Conservation (phyloP, 2,329 filamentous ascomycete species). For the Macroventuria anomochaeta region DNA sequence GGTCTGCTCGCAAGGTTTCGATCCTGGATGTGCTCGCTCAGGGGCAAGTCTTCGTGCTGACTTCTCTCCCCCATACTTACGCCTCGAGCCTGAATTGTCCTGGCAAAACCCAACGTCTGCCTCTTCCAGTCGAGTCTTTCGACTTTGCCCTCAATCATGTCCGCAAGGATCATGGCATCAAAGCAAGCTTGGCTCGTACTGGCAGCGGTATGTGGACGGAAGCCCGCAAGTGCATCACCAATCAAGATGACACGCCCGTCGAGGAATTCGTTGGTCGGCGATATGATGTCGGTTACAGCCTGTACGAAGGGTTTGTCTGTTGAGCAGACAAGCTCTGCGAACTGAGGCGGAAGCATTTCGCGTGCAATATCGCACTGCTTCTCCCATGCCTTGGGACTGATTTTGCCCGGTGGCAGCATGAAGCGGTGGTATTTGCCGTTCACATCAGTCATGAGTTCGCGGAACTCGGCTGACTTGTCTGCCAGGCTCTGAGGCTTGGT, state of each 20-base stretch:
- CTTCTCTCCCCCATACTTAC: conserved; percentile 51
- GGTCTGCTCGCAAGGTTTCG: conserved; percentile 33
- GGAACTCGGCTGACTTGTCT: conserved; percentile 49
- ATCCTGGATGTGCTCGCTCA: conserved; percentile 34
- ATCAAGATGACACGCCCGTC: conserved; percentile 54
- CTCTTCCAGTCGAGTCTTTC: conserved; percentile 46
- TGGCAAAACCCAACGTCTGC: conserved; percentile 47
- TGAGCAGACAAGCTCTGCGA: conserved; percentile 51
- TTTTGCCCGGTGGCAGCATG: conserved; percentile 54
- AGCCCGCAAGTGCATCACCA: conserved; percentile 56
- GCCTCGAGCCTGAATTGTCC: conserved; percentile 47
- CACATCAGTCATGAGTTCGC: conserved; percentile 54
- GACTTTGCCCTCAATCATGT: conserved; percentile 50
- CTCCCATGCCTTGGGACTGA: conserved; percentile 49
- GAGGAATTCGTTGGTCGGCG: conserved; percentile 47
- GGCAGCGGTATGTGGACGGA: conserved; percentile 56
- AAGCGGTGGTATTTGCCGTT: conserved; percentile 50
- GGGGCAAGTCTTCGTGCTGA: conserved; percentile 47
- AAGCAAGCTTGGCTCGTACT: conserved; percentile 58
- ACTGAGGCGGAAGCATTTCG: conserved; percentile 48
- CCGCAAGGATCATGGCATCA: conserved; percentile 52
- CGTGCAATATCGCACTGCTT: conserved; percentile 44
- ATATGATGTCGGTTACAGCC: conserved; percentile 54
- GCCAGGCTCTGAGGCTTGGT: conserved; percentile 34
- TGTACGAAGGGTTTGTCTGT: conserved; percentile 55